These are phyloP conservation scores for Fusarium longipes DNA, from an alignment of 2,329 filamentous ascomycete genomes.

Conservation along the genomic window DNA sequence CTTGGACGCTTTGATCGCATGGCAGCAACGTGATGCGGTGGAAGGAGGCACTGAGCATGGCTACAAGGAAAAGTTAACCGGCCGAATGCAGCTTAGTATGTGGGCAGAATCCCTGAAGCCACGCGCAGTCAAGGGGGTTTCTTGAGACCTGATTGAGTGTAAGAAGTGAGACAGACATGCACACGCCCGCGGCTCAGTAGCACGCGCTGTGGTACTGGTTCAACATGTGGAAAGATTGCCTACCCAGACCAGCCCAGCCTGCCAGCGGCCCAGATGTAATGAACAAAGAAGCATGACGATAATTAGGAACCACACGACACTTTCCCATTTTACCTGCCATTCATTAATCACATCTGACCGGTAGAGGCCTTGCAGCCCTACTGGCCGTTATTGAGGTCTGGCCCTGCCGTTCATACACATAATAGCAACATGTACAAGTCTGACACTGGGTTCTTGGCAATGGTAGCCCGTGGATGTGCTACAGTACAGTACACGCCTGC, in stretches of 20 bases:
- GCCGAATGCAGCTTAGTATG: conserved; percentile 44
- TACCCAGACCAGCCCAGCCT: not conserved
- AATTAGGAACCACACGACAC: conserved; percentile 1
- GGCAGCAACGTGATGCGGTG: conserved; percentile 49
- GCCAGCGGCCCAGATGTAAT: conserved; percentile 20
- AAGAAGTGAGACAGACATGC: conserved; percentile 28
- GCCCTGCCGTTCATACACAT: conserved; percentile 13
- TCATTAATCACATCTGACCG: not conserved
- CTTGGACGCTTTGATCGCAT: conserved; percentile 44
- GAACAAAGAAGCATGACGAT: conserved; percentile 11
- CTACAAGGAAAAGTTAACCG: conserved; percentile 40
- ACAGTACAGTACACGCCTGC: conserved; percentile 3
- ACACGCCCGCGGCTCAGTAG: conserved; percentile 29
- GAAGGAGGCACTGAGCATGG: conserved; percentile 44
- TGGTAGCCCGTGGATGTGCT: not conserved
- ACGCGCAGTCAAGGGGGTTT: conserved; percentile 50
- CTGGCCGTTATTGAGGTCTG: not conserved
- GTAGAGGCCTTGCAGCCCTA: not conserved
- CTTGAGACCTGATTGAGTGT: conserved; percentile 35
- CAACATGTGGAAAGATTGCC: conserved; percentile 18
- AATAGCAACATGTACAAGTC: conserved; percentile 11
- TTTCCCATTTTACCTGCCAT: conserved; percentile 1
- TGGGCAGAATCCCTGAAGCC: conserved; percentile 52
- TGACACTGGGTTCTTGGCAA: conserved; percentile 18
- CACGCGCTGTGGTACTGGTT: conserved; percentile 15